phyloP scores from a whole-genome alignment of 2,329 filamentous ascomycete species.

The Penicillium sp. region DNA sequence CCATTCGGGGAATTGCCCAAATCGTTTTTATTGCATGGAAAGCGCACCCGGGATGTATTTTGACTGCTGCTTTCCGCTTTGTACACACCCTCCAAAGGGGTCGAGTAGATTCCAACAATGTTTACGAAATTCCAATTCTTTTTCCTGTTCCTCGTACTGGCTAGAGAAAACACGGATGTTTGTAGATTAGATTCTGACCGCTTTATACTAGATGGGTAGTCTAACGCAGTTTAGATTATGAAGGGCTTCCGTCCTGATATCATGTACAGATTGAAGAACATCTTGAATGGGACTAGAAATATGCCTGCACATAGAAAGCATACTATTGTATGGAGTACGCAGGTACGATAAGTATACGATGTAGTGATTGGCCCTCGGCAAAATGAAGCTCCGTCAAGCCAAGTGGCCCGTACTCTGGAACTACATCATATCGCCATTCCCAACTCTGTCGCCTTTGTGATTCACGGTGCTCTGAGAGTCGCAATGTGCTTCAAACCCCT shows the following conservation, averaged over 20 bases:
- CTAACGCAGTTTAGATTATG: not conserved
- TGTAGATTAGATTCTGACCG: not conserved
- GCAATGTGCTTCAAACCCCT: slow-evolving; percentile 29
- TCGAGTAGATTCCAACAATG: slow-evolving; percentile 17
- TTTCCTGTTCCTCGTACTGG: not conserved
- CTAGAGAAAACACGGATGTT: not conserved
- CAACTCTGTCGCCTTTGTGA: slow-evolving; percentile 1
- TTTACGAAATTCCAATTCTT: slow-evolving; percentile 10
- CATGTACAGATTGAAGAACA: not conserved
- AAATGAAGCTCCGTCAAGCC: slow-evolving; percentile 33
- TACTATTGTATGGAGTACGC: no score
- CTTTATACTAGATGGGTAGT: not conserved
- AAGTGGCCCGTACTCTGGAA: slow-evolving; percentile 29
- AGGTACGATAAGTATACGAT: not conserved
- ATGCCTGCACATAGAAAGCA: not conserved
- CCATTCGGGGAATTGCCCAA: slow-evolving; percentile 4
- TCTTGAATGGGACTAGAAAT: not conserved
- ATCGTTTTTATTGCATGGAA: slow-evolving; percentile 24
- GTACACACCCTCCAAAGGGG: slow-evolving; percentile 25
- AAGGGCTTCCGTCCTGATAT: not conserved
- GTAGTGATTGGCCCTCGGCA: slow-evolving; percentile 22
- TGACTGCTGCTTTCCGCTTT: slow-evolving; percentile 22
- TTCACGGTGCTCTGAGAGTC: slow-evolving; percentile 14
- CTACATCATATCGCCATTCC: slow-evolving; percentile 16
- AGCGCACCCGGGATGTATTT: slow-evolving; percentile 21